These are phyloP conservation scores for Pyrenula aspistea DNA, from an alignment of 495 filamentous ascomycete species.

Conservation along the genomic window DNA sequence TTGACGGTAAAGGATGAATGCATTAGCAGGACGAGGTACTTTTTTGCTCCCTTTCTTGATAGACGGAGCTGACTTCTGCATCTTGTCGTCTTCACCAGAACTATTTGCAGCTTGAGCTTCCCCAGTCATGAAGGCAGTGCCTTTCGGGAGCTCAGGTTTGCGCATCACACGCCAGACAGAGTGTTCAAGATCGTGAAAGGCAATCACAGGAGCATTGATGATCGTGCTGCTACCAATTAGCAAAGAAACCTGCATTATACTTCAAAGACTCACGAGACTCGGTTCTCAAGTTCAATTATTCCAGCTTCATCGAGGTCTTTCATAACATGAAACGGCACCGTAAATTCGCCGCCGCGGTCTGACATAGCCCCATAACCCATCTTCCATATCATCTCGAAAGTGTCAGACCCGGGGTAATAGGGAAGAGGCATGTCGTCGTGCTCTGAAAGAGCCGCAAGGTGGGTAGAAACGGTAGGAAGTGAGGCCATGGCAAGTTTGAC, in stretches of 20 bases:
- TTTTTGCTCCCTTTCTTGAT: slow-evolving; percentile 9
- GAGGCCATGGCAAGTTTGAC: not conserved
- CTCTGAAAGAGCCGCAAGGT: not conserved
- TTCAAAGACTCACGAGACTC: not conserved
- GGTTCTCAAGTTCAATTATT: not conserved
- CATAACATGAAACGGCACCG: not conserved
- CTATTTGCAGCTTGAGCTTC: not conserved
- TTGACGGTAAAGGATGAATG: slow-evolving; percentile 33
- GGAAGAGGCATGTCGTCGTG: not conserved
- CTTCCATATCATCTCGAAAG: not conserved
- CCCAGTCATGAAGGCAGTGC: not conserved
- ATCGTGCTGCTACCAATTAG: slow-evolving; percentile 8
- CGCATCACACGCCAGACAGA: slow-evolving; percentile 14
- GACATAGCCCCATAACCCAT: not conserved
- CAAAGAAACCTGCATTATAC: not conserved
- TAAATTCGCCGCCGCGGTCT: not conserved
- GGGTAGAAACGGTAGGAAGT: not conserved
- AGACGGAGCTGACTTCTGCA: not conserved
- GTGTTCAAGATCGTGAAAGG: slow-evolving; percentile 11
- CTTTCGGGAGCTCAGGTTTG: slow-evolving; percentile 4
- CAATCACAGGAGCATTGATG: slow-evolving; percentile 14
- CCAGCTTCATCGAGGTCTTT: not conserved
- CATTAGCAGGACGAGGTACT: slow-evolving; percentile 31
- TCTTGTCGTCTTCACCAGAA: not conserved
- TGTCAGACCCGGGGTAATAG: not conserved